Evolutionary conservation across 169 alveolate species (phyloP).

Genomic region (Cryptosporidium tyzzeri): DNA sequence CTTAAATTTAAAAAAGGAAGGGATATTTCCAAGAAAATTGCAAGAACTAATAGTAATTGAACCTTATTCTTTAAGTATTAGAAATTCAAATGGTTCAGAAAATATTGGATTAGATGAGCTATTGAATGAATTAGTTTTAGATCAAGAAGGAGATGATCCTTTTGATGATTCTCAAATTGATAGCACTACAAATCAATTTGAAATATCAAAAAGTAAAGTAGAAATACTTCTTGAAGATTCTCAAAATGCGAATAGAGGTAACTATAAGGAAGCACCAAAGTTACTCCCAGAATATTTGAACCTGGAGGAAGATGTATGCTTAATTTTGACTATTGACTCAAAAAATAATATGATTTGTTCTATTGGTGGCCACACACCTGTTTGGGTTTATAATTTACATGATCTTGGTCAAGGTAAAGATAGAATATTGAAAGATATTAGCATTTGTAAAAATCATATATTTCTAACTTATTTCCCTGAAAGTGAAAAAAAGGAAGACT

Average conservation of each 20-base stretch:
- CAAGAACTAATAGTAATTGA: conserved; percentile 28
- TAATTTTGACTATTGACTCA: conserved; percentile 32
- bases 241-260: neutral
- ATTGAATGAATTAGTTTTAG: neutral
- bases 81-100: neutral
- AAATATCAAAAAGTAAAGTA: neutral
- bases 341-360: conserved; percentile 30
- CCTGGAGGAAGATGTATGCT: conserved; percentile 4
- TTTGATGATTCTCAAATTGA: neutral
- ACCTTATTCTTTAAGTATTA: conserved; percentile 17
- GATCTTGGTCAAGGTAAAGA: neutral
- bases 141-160: neutral
- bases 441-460: neutral
- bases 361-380: conserved; percentile 73
- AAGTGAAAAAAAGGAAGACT: neutral
- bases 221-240: neutral
- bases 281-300: conserved; percentile 31
- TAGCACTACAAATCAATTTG: neutral
- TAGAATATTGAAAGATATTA: neutral
- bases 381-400: conserved; percentile 25
- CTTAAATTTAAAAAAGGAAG: neutral
- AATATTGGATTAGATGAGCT: neutral
- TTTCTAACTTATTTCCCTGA: conserved; percentile 16
- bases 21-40: conserved; percentile 17
- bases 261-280: conserved; percentile 28